A percentile compares a stretch with the other conserved stretches of the same genome.
phyloP scores from a whole-genome alignment of 768 basidiomycete species.

The Postia placenta region DNA sequence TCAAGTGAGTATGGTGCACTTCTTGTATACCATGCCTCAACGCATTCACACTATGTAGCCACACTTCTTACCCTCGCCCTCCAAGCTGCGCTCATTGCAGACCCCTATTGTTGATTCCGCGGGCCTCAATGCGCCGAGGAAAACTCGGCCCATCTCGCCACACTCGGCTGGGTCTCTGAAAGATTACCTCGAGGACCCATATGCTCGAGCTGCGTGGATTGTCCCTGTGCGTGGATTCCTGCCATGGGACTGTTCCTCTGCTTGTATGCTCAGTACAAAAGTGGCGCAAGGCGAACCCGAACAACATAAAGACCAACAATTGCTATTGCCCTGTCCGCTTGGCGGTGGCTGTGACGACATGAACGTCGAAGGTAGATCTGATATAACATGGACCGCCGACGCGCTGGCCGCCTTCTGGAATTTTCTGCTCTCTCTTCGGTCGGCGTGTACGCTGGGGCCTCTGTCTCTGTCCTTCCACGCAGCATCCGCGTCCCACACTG shows the following conservation, averaged over 20 bases:
- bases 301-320: neutral
- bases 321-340: neutral
- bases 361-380: neutral
- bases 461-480: slow-evolving; percentile 12
- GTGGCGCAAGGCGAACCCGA: neutral
- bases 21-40: neutral
- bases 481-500: neutral
- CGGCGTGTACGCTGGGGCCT: slow-evolving; percentile 9
- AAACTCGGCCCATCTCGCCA: slow-evolving; percentile 5
- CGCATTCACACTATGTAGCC: neutral
- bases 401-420: slow-evolving; percentile 9
- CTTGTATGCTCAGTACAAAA: neutral
- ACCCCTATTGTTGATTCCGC: neutral
- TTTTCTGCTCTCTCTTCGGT: slow-evolving; percentile 7
- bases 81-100: slow-evolving; percentile 1
- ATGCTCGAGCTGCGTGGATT: slow-evolving; percentile 12
- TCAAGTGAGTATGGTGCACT: neutral
- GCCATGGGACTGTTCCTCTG: slow-evolving; percentile 11
- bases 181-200: slow-evolving; percentile 2
- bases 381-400: slow-evolving; percentile 11
- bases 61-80: neutral
- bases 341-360: neutral
- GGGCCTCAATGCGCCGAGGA: neutral
- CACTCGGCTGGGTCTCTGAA: neutral
- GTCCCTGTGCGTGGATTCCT: slow-evolving; percentile 13